These are phyloP conservation scores for Trichoderma pleuroti DNA, from an alignment of 2,329 filamentous ascomycete species.

Conservation along the genomic window DNA sequence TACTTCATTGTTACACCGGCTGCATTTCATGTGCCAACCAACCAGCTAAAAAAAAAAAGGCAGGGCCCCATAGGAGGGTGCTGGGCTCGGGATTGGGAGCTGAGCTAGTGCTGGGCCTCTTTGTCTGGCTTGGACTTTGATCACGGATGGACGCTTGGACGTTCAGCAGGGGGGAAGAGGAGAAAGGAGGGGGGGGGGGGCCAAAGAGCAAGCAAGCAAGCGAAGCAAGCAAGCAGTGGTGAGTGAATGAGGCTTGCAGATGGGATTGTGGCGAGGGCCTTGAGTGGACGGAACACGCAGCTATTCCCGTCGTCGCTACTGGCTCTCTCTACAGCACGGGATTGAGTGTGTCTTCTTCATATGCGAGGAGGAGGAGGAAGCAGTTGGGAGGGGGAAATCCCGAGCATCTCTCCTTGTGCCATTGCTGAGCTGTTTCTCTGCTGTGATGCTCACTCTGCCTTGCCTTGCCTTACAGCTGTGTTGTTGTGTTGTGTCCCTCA, in stretches of 20 bases:
- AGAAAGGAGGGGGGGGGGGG: not conserved
- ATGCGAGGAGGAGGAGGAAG: not conserved
- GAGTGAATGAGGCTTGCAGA: constrained; percentile 3
- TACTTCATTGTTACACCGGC: constrained; percentile 12
- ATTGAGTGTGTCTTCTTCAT: not conserved
- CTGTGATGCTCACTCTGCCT: not conserved
- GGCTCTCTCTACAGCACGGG: not conserved
- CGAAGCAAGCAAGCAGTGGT: not conserved
- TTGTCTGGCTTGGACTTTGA: not conserved
- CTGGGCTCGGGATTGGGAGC: not conserved
- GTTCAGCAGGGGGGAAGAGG: not conserved
- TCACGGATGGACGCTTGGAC: not conserved
- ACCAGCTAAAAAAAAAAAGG: not conserved
- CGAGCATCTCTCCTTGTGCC: not conserved
- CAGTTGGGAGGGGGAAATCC: not conserved
- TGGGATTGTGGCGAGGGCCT: constrained; percentile 1
- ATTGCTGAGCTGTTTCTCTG: not conserved
- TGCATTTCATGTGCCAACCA: not conserved
- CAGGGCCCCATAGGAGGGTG: not conserved
- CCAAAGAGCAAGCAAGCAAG: not conserved
- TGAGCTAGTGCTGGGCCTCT: not conserved
- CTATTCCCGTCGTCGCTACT: not conserved
- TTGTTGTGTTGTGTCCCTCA: not conserved
- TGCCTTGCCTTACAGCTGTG: not conserved
- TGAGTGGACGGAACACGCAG: not conserved